Conservation (phyloP, 1,284 basidiomycete species). For the Coniferiporia sulphurascens region DNA sequence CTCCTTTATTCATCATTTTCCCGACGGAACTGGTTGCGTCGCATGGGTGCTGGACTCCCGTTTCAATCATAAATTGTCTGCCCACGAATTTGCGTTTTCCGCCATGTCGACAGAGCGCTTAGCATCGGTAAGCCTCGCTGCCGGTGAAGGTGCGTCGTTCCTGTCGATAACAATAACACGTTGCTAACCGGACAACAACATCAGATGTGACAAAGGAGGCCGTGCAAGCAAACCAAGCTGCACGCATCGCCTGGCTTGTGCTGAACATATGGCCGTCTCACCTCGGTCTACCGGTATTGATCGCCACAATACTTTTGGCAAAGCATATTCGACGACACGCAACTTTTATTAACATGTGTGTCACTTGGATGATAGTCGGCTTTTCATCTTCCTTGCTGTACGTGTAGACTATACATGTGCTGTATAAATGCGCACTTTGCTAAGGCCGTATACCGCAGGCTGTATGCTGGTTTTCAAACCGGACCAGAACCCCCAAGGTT, state of each 20-base stretch:
- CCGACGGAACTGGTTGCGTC: neutral
- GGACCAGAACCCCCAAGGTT: conserved; percentile 40
- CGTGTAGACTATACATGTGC: neutral
- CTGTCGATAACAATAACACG: too few species aligned
- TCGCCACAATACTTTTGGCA: conserved; percentile 35
- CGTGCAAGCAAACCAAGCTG: conserved; percentile 36
- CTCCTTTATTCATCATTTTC: neutral
- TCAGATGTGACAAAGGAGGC: conserved; percentile 17
- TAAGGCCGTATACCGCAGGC: conserved; percentile 30
- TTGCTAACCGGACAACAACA: too few species aligned
- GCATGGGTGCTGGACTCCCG: conserved; percentile 4
- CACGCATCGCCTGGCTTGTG: conserved; percentile 39
- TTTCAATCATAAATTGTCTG: neutral
- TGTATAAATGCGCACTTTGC: conserved; percentile 27
- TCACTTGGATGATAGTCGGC: conserved; percentile 40
- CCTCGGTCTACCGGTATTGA: conserved; percentile 40
- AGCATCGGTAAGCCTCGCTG: neutral
- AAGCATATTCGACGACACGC: conserved; percentile 40
- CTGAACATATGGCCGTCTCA: conserved; percentile 47
- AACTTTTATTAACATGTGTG: conserved; percentile 42
- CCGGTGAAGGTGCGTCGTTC: neutral
- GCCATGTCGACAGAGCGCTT: neutral
- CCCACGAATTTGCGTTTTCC: neutral
- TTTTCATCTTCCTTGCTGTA: conserved; percentile 26
- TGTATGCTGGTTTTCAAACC: conserved; percentile 36